Evolutionary conservation across 177 flowering plant species (phyloP), one percentile per base, ranked within the genome.

Genomic region (Tripterygium wilfordii): DNA sequence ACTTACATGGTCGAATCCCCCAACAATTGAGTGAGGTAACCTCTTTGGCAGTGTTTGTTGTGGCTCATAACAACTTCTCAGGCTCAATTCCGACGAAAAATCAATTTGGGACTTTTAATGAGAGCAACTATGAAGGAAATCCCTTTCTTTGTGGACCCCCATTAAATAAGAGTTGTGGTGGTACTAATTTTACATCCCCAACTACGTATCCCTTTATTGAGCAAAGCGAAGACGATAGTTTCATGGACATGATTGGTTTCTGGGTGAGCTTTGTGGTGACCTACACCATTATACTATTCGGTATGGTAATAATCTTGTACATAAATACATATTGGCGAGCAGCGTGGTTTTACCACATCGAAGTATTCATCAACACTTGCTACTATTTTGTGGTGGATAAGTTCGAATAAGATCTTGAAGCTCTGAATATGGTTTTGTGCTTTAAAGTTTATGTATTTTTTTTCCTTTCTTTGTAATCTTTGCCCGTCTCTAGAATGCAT

Each of bases 251-350:
- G 37, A 15, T 19, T 2, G 17, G 3, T 5, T 45, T 45, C 36
- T 30, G 4, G 19, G 12, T 45, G 9, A 45, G 25, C 26, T 45
- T 19, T 6, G 0, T 19, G 5, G 49, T 31, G 8, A 30, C 49
- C 19, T 45, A 45, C n/a, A 4, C 18, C 0, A 27, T 9, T 1
- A 22, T 29, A 6, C 10, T 45, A 13, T 27, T 45, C 14, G 36
- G 5, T 3, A 32, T 32, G 3, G 6, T 10, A 9, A 3, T 10
- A 12, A n/a, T 32, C 3, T 12, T 45, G 1, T 45, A 18, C 35
- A 45, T 45, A 16, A 45, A 45, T 28, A 31, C 47, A 12, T n/a
- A 27, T 10, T 45, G 48, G 48, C 8, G 48, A 29, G 9, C n/a
- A 7, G 23, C 22, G 17, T 45, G 48, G 35, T 45, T 45, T 18